A percentile compares a stretch with the other conserved stretches of the same genome.
These are phyloP conservation scores for Petasospora fabianii DNA, from an alignment of 1,139 yeast genomes.

Conservation along the genomic window DNA sequence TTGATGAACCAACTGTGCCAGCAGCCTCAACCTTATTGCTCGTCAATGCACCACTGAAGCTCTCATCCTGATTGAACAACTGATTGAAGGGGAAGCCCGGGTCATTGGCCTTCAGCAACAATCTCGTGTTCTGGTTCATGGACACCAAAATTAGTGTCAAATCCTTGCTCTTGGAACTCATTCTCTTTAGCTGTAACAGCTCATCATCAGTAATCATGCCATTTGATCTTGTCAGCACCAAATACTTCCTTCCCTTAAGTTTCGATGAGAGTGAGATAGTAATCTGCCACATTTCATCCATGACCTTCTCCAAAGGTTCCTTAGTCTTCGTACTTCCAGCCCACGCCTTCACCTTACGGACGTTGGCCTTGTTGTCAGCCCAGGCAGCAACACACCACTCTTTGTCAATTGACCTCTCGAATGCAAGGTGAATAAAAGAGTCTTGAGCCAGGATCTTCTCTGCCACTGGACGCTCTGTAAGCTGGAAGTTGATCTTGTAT, in stretches of 20 bases:
- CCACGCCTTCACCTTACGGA: conserved; percentile 67
- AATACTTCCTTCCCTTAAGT: conserved; percentile 47
- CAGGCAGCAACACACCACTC: conserved; percentile 87
- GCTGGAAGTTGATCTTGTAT: conserved; percentile 47
- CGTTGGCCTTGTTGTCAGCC: conserved; percentile 79
- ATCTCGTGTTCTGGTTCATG: conserved; percentile 59
- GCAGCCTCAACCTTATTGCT: conserved; percentile 21
- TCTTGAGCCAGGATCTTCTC: conserved; percentile 52
- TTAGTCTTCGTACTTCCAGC: conserved; percentile 42
- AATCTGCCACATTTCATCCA: conserved; percentile 55
- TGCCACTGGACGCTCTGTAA: conserved; percentile 36
- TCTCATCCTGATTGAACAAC: conserved; percentile 28
- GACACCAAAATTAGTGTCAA: conserved; percentile 71
- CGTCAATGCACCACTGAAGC: conserved; percentile 19
- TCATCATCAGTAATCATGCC: conserved; percentile 79
- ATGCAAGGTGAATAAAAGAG: conserved; percentile 78
- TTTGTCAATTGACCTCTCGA: conserved; percentile 75
- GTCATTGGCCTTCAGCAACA: conserved; percentile 41
- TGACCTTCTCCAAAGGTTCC: conserved; percentile 50
- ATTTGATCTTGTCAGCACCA: conserved; percentile 65
- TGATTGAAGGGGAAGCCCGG: conserved; percentile 32
- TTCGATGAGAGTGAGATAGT: conserved; percentile 40
- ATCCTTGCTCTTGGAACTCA: conserved; percentile 58
- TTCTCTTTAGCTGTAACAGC: conserved; percentile 69
- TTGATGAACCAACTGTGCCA: conserved; percentile 26